Conservation (phyloP, 2,329 filamentous ascomycete genomes). For the Dactylellina leptospora region DNA sequence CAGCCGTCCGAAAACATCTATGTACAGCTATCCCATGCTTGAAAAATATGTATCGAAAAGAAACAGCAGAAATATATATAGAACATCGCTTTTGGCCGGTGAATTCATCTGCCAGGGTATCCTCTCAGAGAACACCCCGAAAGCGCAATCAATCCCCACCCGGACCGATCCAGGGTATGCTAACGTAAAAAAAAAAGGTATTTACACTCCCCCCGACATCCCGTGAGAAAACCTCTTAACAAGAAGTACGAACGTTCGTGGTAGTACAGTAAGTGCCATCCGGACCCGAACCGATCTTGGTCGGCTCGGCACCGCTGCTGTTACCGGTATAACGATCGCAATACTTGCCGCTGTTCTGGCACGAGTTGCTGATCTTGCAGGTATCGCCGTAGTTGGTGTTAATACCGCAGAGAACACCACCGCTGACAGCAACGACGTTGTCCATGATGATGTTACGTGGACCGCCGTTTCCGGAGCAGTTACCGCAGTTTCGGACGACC, state of each 20-base stretch:
- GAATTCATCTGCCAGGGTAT: neutral
- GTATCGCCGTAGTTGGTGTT: slow-evolving; percentile 60
- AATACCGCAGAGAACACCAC: slow-evolving; percentile 62
- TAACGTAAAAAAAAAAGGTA: neutral
- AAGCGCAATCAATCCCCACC: too few species aligned
- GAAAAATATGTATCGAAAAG: neutral
- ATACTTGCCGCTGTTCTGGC: slow-evolving; percentile 58
- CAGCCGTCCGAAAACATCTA: neutral
- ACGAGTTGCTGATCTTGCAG: slow-evolving; percentile 58
- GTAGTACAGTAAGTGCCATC: slow-evolving; percentile 60
- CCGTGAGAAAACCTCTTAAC: slow-evolving; percentile 20
- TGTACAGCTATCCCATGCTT: neutral
- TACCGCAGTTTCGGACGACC: slow-evolving; percentile 65
- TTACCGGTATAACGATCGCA: slow-evolving; percentile 61
- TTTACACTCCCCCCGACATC: neutral
- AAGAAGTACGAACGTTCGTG: slow-evolving; percentile 50
- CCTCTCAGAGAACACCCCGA: neutral
- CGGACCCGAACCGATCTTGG: slow-evolving; percentile 60
- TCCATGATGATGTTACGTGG: slow-evolving; percentile 61
- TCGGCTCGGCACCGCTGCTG: slow-evolving; percentile 60
- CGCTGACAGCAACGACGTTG: slow-evolving; percentile 61
- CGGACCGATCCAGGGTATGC: too few species aligned
- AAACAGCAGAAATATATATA: neutral
- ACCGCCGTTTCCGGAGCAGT: slow-evolving; percentile 58
- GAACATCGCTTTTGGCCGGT: neutral